Evolutionary conservation across 2,329 filamentous ascomycete species (phyloP).

Genomic region (Lachnellula occidentalis): DNA sequence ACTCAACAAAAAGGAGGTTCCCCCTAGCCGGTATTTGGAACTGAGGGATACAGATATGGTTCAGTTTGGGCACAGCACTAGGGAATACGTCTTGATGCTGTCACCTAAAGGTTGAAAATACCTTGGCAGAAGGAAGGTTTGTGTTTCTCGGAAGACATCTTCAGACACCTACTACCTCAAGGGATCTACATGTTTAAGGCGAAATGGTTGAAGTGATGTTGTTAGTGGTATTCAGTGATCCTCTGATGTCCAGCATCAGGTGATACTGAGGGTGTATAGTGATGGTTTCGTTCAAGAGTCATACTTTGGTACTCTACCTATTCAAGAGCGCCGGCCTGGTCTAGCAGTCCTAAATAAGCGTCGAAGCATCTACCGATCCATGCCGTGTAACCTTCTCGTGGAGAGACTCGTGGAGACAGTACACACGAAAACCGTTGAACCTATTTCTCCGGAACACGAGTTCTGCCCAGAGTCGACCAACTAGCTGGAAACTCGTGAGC

Average conservation of each 20-base stretch:
- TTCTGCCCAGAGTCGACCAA: neutral
- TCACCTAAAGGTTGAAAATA: constrained; percentile 32
- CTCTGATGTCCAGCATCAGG: too few species aligned
- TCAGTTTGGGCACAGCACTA: constrained; percentile 77
- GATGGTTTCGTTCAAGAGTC: neutral
- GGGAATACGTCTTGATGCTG: constrained; percentile 96
- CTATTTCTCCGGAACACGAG: neutral
- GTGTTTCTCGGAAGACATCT: neutral
- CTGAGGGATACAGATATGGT: constrained; percentile 84
- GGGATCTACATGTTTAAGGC: neutral
- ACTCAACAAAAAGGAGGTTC: constrained; percentile 71
- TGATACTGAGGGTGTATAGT: neutral
- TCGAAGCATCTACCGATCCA: neutral
- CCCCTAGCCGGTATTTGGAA: constrained; percentile 76
- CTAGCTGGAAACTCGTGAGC: neutral
- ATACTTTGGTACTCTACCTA: neutral
- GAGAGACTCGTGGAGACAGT: neutral
- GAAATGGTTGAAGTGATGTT: neutral
- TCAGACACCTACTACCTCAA: neutral
- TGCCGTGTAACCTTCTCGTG: neutral
- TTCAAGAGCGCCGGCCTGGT: neutral
- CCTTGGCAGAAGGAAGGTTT: neutral
- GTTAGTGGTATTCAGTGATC: neutral
- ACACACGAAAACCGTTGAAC: neutral
- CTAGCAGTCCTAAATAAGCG: neutral